These are phyloP conservation scores for Pisolithus orientalis DNA, from an alignment of 768 basidiomycete species.

Conservation along the genomic window DNA sequence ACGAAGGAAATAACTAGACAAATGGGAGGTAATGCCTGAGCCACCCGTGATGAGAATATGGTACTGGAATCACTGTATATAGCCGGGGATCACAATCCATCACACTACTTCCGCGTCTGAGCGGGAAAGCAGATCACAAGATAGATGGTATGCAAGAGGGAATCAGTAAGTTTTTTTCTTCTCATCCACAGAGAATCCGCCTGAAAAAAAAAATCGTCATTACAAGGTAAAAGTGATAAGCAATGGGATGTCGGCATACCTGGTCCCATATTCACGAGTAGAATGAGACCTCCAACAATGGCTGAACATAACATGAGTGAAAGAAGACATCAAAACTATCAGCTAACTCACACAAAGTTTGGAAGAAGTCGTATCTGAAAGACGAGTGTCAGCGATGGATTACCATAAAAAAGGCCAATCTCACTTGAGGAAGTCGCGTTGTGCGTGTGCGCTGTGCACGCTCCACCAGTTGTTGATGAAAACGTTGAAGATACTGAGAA, in stretches of 20 bases:
- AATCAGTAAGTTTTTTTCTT: slow-evolving; percentile 91
- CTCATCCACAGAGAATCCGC: slow-evolving; percentile 96
- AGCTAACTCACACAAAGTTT: slow-evolving; percentile 64
- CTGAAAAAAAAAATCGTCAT: slow-evolving; percentile 29
- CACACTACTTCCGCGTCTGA: neutral
- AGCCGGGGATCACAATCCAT: slow-evolving; percentile 4
- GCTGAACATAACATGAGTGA: slow-evolving; percentile 32
- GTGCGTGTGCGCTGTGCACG: slow-evolving; percentile 86
- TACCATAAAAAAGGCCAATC: slow-evolving; percentile 20
- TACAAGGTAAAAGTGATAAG: neutral
- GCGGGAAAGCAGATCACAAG: neutral
- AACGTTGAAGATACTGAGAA: slow-evolving; percentile 92
- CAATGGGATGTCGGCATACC: slow-evolving; percentile 39
- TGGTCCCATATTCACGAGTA: slow-evolving; percentile 97
- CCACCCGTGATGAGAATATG: too few species aligned
- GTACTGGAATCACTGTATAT: slow-evolving; percentile 8
- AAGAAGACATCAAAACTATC: neutral
- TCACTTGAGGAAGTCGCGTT: slow-evolving; percentile 96
- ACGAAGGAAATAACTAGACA: too few species aligned
- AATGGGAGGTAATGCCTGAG: too few species aligned
- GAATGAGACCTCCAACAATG: slow-evolving; percentile 94
- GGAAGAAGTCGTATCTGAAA: slow-evolving; percentile 95
- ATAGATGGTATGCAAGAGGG: neutral
- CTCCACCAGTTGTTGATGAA: slow-evolving; percentile 99
- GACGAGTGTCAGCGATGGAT: slow-evolving; percentile 17